Conservation (phyloP, 2,329 filamentous ascomycete genomes). For the Fusarium caatingaense region DNA sequence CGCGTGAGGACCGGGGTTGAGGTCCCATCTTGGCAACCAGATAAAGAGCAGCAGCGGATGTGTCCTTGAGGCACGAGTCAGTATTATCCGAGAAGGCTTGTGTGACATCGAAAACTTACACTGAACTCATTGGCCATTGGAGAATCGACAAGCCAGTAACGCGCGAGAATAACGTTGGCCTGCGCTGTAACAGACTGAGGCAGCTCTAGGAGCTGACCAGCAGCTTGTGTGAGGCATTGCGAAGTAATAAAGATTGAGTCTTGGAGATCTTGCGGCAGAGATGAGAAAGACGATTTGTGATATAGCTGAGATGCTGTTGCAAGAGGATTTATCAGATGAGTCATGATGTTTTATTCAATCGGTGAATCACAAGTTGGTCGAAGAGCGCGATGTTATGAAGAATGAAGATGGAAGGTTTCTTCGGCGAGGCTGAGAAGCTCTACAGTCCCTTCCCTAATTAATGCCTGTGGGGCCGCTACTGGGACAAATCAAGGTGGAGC, state of each 20-base stretch:
- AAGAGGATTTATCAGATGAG: conserved; percentile 76
- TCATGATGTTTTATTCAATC: conserved; percentile 54
- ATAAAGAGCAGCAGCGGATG: conserved; percentile 85
- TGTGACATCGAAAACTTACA: conserved; percentile 48
- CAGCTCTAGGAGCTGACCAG: conserved; percentile 82
- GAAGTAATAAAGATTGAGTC: conserved; percentile 78
- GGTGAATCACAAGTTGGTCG: background rate
- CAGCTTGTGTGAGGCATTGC: conserved; percentile 79
- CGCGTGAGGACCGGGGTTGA: conserved; percentile 79
- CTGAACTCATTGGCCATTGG: conserved; percentile 69
- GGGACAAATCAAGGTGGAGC: conserved; percentile 28
- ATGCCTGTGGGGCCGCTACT: conserved; percentile 22
- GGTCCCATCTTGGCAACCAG: conserved; percentile 85
- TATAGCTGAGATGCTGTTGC: conserved; percentile 78
- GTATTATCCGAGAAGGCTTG: background rate
- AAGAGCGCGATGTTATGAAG: conserved; percentile 1
- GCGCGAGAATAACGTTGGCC: conserved; percentile 82
- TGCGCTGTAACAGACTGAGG: conserved; percentile 88
- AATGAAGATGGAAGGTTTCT: conserved; percentile 22
- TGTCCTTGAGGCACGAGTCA: conserved; percentile 65
- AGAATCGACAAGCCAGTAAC: conserved; percentile 77
- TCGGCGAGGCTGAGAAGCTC: conserved; percentile 41
- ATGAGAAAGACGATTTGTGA: conserved; percentile 64
- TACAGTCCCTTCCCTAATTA: background rate
- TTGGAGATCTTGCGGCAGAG: conserved; percentile 75